phyloP scores from a whole-genome alignment of 306 rosid species.

The Lotus japonicus region DNA sequence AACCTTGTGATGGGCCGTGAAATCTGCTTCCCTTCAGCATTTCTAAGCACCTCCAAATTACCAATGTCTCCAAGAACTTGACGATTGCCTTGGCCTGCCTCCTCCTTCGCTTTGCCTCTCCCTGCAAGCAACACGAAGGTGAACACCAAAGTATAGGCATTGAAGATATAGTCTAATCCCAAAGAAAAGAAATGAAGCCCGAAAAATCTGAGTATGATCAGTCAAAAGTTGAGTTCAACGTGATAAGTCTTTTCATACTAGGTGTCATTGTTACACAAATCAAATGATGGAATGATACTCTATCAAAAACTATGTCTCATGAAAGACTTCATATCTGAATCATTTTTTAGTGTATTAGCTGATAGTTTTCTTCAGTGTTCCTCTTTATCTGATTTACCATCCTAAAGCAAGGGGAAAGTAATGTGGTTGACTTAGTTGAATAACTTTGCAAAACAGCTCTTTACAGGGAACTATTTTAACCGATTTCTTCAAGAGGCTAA shows the following conservation, averaged over 20 bases:
- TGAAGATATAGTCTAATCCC: background rate
- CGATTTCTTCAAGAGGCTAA: background rate
- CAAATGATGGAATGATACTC: no score
- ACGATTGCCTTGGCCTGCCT: background rate
- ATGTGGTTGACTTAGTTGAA: background rate
- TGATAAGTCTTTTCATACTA: no score
- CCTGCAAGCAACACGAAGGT: background rate
- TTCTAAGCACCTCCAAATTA: constrained; percentile 6
- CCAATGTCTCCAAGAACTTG: constrained; percentile 29
- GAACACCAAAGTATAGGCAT: background rate
- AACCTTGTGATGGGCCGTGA: constrained; percentile 19
- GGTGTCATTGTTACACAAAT: no score
- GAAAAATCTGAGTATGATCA: background rate
- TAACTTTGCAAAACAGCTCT: background rate
- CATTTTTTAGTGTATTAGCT: no score
- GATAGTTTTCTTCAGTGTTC: no score
- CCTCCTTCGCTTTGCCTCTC: background rate
- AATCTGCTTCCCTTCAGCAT: background rate
- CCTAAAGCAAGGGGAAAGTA: background rate
- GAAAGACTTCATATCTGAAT: no score
- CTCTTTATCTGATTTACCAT: no score
- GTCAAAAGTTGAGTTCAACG: no score
- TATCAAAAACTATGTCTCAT: no score
- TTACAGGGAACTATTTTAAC: background rate
- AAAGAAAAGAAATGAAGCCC: background rate